Percentiles rank a stretch among this genome's conserved stretches.
Conservation (phyloP, 106 monocot species). For the Iris macrosiphon region DNA sequence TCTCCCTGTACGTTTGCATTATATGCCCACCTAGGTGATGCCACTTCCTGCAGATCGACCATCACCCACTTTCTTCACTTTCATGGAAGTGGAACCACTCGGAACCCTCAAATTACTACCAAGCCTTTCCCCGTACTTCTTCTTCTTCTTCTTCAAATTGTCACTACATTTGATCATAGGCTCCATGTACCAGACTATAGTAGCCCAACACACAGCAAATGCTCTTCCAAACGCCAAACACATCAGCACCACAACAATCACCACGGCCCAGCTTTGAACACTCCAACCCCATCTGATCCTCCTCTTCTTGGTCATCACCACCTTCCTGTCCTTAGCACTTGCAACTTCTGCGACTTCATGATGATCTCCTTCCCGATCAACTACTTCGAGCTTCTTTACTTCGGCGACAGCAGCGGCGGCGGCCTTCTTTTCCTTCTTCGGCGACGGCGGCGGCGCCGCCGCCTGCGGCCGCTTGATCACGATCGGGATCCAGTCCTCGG, state of each 20-base stretch:
- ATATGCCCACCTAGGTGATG: too few species aligned
- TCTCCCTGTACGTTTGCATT: too few species aligned
- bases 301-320: background rate
- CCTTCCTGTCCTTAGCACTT: too few species aligned
- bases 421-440: background rate
- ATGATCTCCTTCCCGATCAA: too few species aligned
- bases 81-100: too few species aligned
- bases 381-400: too few species aligned
- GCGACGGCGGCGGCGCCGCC: background rate
- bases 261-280: constrained; percentile 23
- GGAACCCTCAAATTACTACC: too few species aligned
- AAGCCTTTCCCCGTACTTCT: background rate
- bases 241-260: constrained; percentile 41
- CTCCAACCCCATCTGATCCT: constrained; percentile 20
- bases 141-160: constrained; percentile 3
- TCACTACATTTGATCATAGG: constrained; percentile 21
- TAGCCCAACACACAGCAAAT: constrained; percentile 73
- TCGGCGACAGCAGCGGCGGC: too few species aligned
- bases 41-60: too few species aligned
- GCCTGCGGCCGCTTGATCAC: constrained; percentile 12
- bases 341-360: too few species aligned
- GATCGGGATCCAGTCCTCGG: constrained; percentile 47
- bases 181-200: constrained; percentile 56
- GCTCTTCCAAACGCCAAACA: constrained; percentile 55
- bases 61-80: too few species aligned